phyloP scores from a whole-genome alignment of 805 yeast species.

The Maudiozyma turicensis region DNA sequence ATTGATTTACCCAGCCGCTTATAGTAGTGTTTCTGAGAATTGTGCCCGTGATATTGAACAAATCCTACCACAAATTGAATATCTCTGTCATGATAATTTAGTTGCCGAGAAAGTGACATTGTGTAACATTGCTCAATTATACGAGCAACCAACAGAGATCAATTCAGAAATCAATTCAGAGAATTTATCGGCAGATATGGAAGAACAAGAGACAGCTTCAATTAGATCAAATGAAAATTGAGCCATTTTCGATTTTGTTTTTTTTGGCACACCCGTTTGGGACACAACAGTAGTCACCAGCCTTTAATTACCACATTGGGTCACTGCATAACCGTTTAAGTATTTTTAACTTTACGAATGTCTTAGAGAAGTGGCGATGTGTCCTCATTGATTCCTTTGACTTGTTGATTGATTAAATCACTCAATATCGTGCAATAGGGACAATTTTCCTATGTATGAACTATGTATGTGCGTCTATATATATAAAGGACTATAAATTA shows the following conservation, averaged over 20 bases:
- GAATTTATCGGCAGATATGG: not conserved
- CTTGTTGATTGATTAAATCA: too few species aligned
- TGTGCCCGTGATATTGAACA: conserved; percentile 36
- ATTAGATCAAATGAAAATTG: not conserved
- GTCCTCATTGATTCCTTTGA: too few species aligned
- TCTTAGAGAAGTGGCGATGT: too few species aligned
- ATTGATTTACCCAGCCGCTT: conserved; percentile 27
- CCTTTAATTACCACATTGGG: not conserved
- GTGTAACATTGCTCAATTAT: conserved; percentile 11
- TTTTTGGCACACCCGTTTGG: not conserved
- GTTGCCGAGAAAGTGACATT: conserved; percentile 17
- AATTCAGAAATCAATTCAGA: not conserved
- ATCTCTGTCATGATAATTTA: conserved; percentile 17
- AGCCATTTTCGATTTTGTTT: not conserved
- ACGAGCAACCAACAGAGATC: conserved; percentile 2
- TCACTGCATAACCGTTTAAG: not conserved
- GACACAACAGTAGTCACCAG: not conserved
- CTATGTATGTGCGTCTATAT: too few species aligned
- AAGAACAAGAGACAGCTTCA: too few species aligned
- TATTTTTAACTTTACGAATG: not conserved
- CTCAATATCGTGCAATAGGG: too few species aligned
- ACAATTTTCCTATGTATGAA: too few species aligned
- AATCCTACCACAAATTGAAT: conserved; percentile 30
- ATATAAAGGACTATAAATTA: too few species aligned
- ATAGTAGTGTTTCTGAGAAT: conserved; percentile 29